Conservation (phyloP, 805 yeast species). For the Metschnikowia corniflorae region DNA sequence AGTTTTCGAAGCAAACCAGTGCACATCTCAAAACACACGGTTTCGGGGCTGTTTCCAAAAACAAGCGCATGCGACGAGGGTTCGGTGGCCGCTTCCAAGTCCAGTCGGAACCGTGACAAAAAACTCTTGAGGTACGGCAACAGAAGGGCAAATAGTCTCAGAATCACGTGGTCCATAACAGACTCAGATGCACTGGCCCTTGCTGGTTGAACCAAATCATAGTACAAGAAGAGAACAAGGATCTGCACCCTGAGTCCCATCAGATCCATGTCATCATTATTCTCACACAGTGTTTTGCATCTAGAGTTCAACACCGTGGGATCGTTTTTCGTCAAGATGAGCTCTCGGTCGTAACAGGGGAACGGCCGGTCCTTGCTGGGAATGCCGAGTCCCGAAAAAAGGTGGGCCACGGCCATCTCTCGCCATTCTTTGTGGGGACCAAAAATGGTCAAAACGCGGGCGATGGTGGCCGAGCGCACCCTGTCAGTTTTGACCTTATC, state of each 20-base stretch:
- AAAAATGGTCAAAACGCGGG: constrained; percentile 21
- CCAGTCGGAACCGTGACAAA: neutral
- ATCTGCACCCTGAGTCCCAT: constrained; percentile 23
- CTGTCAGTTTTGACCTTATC: neutral
- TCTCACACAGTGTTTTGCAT: constrained; percentile 9
- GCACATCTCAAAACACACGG: no score
- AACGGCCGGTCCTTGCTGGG: constrained; percentile 16
- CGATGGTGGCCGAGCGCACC: neutral
- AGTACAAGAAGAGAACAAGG: constrained; percentile 4
- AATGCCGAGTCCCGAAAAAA: constrained; percentile 28
- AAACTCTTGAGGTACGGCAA: constrained; percentile 5
- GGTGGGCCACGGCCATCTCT: constrained; percentile 28
- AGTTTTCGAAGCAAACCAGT: constrained; percentile 1
- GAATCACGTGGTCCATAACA: neutral
- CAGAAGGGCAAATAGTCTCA: constrained; percentile 1
- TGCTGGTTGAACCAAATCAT: no score
- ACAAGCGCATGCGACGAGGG: neutral
- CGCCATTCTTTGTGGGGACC: constrained; percentile 25
- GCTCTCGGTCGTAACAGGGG: constrained; percentile 28
- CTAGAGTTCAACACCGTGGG: constrained; percentile 12
- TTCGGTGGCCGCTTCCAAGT: neutral
- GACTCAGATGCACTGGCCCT: neutral
- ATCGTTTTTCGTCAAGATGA: constrained; percentile 22
- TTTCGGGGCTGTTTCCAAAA: neutral
- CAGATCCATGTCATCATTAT: constrained; percentile 27